phyloP scores from a whole-genome alignment of 2,329 filamentous ascomycete species.

The Fusarium nematophilum region DNA sequence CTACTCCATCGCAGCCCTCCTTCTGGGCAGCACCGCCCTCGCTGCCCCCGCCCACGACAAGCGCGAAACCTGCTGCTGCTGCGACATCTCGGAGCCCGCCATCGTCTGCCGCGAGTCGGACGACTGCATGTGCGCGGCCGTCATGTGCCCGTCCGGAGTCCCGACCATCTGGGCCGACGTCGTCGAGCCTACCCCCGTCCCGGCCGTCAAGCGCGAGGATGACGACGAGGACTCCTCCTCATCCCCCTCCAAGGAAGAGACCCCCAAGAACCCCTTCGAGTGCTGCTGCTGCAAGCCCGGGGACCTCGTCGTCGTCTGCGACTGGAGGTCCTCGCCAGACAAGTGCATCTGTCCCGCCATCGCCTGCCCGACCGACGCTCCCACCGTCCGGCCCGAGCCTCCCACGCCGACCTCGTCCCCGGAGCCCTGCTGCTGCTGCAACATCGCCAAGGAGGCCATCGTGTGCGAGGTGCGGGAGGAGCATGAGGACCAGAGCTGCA shows the following conservation, averaged over 20 bases:
- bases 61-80: constrained; percentile 49
- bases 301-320: constrained; percentile 24
- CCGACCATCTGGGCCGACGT: constrained; percentile 9
- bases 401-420: constrained; percentile 8
- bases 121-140: constrained; percentile 44
- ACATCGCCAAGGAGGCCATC: constrained; percentile 23
- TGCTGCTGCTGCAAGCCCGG: constrained; percentile 42
- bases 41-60: constrained; percentile 32
- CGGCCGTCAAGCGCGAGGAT: not conserved
- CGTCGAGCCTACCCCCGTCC: not conserved
- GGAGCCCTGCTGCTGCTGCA: constrained; percentile 41
- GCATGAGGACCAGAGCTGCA: constrained; percentile 30
- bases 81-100: constrained; percentile 39
- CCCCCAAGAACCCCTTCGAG: constrained; percentile 1
- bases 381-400: constrained; percentile 21
- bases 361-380: constrained; percentile 37
- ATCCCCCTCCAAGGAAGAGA: too few species aligned
- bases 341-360: constrained; percentile 35
- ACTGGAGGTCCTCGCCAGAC: constrained; percentile 1
- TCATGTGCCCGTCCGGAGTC: constrained; percentile 37
- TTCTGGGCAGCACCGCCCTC: constrained; percentile 36
- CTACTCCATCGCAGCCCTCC: constrained; percentile 35
- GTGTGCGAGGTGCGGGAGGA: constrained; percentile 33
- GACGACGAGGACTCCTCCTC: not conserved
- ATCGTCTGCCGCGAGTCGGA: constrained; percentile 42